Base-by-base conservation (phyloP, 2,329 filamentous ascomycete genomes). In the Ophiostoma quercus region DNA sequence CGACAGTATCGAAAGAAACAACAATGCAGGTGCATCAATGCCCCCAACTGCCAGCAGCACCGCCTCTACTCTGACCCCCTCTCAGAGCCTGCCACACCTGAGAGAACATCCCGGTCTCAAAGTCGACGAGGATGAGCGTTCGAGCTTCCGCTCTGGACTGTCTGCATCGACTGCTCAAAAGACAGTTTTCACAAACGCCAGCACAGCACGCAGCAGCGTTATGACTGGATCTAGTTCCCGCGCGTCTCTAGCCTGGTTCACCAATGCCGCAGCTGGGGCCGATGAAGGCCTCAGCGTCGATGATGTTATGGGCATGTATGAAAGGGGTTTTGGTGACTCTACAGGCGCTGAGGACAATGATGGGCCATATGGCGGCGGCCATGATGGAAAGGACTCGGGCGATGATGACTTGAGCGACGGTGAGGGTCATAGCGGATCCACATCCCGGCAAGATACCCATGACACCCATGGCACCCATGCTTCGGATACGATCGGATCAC, bases 161-260 rank as follows among this genome's bases (percentile, higher is more conserved):
- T 84, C 85, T 22, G 77, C 81, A 47, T 87, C 85, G 2, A 85
- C 84, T 5, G 80, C 81, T 34, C 84, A 84, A 41, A 93, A 90
- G 32, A 85, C 84, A 2, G 74, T 77, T 12, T 78, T 76, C 47
- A 77, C 77, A 1, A 72, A 74, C 6, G 62, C 78, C 5, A 87
- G 89, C n/a, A 96, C 92, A 1, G 92, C 94, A 76, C 85, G 92
- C 72, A 96, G 92, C 78, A 97, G 93, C 76, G 84, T 95, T 67
- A 78, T 90, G 73, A 95, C 92, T 3, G 92, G 91, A 74, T 87
- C 88, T 71, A 96, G 91, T 81, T 93, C 91, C 1, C 84, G 89
- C 68, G 90, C 80, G 80, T 78, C 77, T 6, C 73, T 76, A 57
- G 95, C 82, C 72, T 84, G 84, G 78, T 82, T 82, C 73, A 79